A percentile compares a stretch with the other conserved stretches of the same genome.
Evolutionary conservation across 495 filamentous ascomycete species (phyloP).

Genomic region (Penicillium samsonianum): DNA sequence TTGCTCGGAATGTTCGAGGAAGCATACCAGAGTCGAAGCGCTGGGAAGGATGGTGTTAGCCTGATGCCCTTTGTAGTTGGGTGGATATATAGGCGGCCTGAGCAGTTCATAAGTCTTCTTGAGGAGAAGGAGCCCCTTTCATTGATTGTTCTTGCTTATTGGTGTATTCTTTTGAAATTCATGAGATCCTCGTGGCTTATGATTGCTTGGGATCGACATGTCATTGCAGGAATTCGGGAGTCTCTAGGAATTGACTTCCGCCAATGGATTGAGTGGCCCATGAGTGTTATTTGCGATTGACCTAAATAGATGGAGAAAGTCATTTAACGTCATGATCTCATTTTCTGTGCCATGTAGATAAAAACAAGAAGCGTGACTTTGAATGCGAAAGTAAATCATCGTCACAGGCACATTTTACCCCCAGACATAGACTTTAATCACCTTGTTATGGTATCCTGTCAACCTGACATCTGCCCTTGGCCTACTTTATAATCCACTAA

Average conservation of each 20-base stretch:
- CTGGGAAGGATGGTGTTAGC: constrained; percentile 9
- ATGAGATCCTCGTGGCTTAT: constrained; percentile 43
- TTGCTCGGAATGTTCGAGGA: constrained; percentile 25
- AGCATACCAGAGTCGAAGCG: constrained; percentile 23
- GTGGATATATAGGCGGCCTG: constrained; percentile 40
- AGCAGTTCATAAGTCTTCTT: constrained; percentile 32
- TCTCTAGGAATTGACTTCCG: constrained; percentile 27
- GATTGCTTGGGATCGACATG: constrained; percentile 41
- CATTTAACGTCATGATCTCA: too few relatives aligned
- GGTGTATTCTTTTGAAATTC: constrained; percentile 39
- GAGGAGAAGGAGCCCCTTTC: constrained; percentile 38
- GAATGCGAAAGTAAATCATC: neutral
- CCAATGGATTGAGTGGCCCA: constrained; percentile 39
- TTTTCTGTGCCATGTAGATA: neutral
- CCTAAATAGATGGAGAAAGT: neutral
- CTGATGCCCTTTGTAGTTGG: constrained; percentile 37
- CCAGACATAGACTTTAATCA: constrained; percentile 62
- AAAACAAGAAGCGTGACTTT: neutral
- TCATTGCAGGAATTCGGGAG: constrained; percentile 33
- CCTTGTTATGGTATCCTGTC: constrained; percentile 82
- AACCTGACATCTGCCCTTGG: constrained; percentile 29
- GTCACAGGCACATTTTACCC: neutral
- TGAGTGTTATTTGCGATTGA: constrained; percentile 3
- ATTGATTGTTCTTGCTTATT: constrained; percentile 43
- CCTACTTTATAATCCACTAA: neutral